Evolutionary conservation across 2,329 filamentous ascomycete genomes (phyloP).

Genomic region (Penicillium sp.): DNA sequence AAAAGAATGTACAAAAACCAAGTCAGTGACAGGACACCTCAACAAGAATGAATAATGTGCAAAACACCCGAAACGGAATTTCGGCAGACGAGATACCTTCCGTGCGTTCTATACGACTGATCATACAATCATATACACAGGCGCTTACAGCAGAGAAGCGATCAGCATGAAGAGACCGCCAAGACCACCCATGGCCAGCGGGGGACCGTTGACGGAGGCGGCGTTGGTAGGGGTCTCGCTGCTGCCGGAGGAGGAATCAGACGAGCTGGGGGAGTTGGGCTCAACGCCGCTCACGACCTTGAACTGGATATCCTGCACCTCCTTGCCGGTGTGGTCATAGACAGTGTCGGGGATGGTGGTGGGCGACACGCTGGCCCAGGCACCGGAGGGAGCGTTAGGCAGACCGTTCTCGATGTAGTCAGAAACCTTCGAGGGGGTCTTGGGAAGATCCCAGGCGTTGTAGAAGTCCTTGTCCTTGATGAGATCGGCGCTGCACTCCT

Average conservation of each 20-base stretch:
- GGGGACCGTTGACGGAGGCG: slow-evolving; percentile 21
- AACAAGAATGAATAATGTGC: too few relatives aligned
- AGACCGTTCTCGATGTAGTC: slow-evolving; percentile 73
- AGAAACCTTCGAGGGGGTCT: slow-evolving; percentile 60
- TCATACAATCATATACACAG: neutral
- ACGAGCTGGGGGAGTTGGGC: slow-evolving; percentile 48
- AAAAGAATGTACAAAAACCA: too few relatives aligned
- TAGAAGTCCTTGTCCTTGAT: slow-evolving; percentile 64
- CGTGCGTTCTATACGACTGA: too few relatives aligned
- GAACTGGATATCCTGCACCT: slow-evolving; percentile 60
- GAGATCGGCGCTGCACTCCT: slow-evolving; percentile 59
- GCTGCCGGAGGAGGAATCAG: slow-evolving; percentile 7
- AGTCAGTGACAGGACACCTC: too few relatives aligned
- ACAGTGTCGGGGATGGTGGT: slow-evolving; percentile 55
- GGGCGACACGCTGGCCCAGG: slow-evolving; percentile 56
- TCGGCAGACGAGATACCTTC: too few relatives aligned
- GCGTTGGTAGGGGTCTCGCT: slow-evolving; percentile 11
- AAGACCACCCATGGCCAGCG: slow-evolving; percentile 22
- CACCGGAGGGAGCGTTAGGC: slow-evolving; percentile 56
- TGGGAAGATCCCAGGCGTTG: slow-evolving; percentile 72
- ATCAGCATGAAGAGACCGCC: slow-evolving; percentile 27
- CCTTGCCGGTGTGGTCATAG: slow-evolving; percentile 49
- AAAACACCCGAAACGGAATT: too few relatives aligned
- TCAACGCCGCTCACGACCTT: slow-evolving; percentile 35
- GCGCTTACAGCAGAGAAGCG: slow-evolving; percentile 24